Evolutionary conservation across 345 rosid genomes (phyloP), one percentile per base, ranked within the genome.

Genomic region (Raphanus raphanistrum): DNA sequence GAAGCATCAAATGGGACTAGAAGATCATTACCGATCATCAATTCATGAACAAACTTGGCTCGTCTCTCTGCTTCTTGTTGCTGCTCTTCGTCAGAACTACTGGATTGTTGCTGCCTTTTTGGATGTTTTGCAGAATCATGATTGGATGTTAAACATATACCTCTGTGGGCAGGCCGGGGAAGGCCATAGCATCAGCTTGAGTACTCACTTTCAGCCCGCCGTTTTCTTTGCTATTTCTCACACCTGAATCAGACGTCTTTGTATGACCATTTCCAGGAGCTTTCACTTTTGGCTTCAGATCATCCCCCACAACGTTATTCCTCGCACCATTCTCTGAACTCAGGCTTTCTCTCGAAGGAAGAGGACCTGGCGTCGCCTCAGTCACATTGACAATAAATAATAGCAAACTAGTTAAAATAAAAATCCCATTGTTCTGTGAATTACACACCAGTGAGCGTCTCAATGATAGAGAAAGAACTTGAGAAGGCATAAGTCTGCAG

Each of bases 401-500:
- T 15, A 63, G 36, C 28, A 70, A 71, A 48, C 41, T 48, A 45
- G 21, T 6, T 10, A 68, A 74, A 29, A 6, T 21, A 16, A 6
- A 68, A 28, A 54, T 63, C 16, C 21, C 32, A 55, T 29, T 21
- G 71, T 80, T 70, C 66, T 26, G 68, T 64, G 29, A 59, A 75
- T 66, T 64, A 74, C 74, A 75, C 79, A 91, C 99, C 98, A 76
- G 97, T 86, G 68, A 95, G 71, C 50, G 99, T 95, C 81, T 95
- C 94, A 7, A 95, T 59, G 72, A 95, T 92, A 57, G 99, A 95
- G 80, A 95, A 91, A 69, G 97, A 90, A 81, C 87, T 90, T 76
- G 96, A 91, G 90, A 95, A 95, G 31, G 84, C 67, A 74, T 95
- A 95, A 60, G 99, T 95, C 99, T 95, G 98, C 94, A 25, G 74